These are phyloP conservation scores for Kwoniella botswanensis DNA, from an alignment of 768 basidiomycete species.

Conservation along the genomic window DNA sequence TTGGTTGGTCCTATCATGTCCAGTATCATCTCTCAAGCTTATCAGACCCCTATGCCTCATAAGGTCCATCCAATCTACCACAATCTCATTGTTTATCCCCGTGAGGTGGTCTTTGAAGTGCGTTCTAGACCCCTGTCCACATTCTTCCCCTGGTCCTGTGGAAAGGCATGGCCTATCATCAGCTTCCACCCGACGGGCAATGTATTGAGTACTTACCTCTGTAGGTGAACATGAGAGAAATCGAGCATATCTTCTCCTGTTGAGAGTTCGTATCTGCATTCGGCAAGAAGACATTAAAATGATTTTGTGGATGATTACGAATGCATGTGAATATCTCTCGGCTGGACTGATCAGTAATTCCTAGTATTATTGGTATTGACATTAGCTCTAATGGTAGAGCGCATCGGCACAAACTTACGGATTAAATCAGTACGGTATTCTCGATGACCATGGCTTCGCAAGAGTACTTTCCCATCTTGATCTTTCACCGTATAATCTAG, in stretches of 20 bases:
- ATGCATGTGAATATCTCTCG: background rate
- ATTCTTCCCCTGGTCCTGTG: background rate
- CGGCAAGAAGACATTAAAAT: background rate
- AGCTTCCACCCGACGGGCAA: background rate
- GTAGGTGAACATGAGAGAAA: too few relatives aligned
- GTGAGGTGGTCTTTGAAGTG: background rate
- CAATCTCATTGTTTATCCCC: background rate
- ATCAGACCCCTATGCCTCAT: background rate
- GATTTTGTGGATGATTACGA: background rate
- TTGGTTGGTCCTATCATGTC: background rate
- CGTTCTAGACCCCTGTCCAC: background rate
- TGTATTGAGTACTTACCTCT: too few relatives aligned
- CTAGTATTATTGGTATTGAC: background rate
- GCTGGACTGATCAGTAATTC: background rate
- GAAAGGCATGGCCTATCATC: background rate
- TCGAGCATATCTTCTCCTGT: too few relatives aligned
- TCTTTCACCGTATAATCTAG: background rate
- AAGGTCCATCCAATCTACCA: background rate
- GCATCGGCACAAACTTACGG: background rate
- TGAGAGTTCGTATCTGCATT: too few relatives aligned
- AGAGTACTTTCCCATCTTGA: background rate
- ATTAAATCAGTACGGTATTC: background rate
- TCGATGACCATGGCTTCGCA: background rate
- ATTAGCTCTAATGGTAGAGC: too few relatives aligned
- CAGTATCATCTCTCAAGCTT: background rate